phyloP scores from a whole-genome alignment of 306 rosid genomes.

The Castanea crenata region DNA sequence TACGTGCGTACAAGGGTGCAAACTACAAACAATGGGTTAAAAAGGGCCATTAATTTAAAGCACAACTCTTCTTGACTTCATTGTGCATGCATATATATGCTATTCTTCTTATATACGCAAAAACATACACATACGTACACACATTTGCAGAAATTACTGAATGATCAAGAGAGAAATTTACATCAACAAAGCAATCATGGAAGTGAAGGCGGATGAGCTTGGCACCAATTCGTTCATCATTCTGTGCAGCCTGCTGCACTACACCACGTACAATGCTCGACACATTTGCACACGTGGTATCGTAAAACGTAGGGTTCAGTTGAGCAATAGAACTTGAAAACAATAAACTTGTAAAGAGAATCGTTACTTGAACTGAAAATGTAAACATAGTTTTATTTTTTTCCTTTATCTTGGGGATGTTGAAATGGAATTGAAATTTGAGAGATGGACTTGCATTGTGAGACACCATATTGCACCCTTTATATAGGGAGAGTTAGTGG shows the following conservation, averaged over 20 bases:
- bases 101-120: too few species aligned
- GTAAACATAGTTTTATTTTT: slow-evolving; percentile 2
- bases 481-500: neutral
- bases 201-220: slow-evolving; percentile 38
- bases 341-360: neutral
- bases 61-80: too few species aligned
- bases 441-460: too few species aligned
- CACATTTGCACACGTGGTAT: slow-evolving; percentile 21
- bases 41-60: too few species aligned
- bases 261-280: slow-evolving; percentile 24
- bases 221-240: slow-evolving; percentile 26
- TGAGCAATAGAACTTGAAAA: slow-evolving; percentile 22
- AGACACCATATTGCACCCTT: neutral
- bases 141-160: too few species aligned
- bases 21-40: too few species aligned
- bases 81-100: too few species aligned
- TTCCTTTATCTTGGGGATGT: too few species aligned
- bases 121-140: too few species aligned
- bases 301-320: slow-evolving; percentile 23
- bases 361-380: neutral
- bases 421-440: too few species aligned
- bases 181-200: slow-evolving; percentile 38
- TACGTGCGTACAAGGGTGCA: too few species aligned
- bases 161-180: neutral
- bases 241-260: slow-evolving; percentile 20